Evolutionary conservation across 2,329 filamentous ascomycete genomes (phyloP).

Genomic region (Ophiostoma sp.): DNA sequence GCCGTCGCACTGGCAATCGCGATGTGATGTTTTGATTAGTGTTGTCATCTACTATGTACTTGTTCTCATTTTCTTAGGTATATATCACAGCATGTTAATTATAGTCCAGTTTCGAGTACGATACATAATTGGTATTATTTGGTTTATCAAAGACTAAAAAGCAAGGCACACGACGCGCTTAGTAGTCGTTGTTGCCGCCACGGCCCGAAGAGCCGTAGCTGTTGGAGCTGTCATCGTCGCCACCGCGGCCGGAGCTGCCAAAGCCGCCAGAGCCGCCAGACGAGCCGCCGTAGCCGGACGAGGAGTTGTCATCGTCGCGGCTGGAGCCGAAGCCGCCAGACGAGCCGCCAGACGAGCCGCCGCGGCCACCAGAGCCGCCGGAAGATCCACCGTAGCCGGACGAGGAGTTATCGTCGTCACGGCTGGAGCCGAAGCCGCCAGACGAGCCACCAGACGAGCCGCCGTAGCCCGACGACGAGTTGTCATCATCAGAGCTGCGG

Average conservation of each 20-base stretch:
- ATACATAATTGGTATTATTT: background rate
- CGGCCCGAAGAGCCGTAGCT: slow-evolving; percentile 25
- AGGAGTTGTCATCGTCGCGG: slow-evolving; percentile 27
- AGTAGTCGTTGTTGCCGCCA: slow-evolving; percentile 24
- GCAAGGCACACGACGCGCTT: background rate
- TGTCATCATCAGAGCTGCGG: slow-evolving; percentile 33
- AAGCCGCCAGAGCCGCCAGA: slow-evolving; percentile 25
- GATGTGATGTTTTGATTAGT: background rate
- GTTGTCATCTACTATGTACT: background rate
- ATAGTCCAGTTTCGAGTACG: background rate
- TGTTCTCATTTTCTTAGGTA: background rate
- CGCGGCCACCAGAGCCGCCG: slow-evolving; percentile 23
- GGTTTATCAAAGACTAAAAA: background rate
- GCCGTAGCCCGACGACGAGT: slow-evolving; percentile 32
- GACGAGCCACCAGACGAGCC: background rate
- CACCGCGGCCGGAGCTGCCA: slow-evolving; percentile 11
- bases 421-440: slow-evolving; percentile 14
- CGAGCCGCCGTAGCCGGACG: slow-evolving; percentile 23
- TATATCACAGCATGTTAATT: background rate
- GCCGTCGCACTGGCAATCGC: background rate
- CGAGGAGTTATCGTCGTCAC: background rate
- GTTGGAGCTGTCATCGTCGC: slow-evolving; percentile 25
- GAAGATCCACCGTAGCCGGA: slow-evolving; percentile 1
- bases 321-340: slow-evolving; percentile 24
- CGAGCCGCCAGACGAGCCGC: slow-evolving; percentile 22